A percentile compares a stretch with the other conserved stretches of the same genome.
These are phyloP conservation scores for Aspergillaceae sp. DNA, from an alignment of 2,329 filamentous ascomycete species.

Conservation along the genomic window DNA sequence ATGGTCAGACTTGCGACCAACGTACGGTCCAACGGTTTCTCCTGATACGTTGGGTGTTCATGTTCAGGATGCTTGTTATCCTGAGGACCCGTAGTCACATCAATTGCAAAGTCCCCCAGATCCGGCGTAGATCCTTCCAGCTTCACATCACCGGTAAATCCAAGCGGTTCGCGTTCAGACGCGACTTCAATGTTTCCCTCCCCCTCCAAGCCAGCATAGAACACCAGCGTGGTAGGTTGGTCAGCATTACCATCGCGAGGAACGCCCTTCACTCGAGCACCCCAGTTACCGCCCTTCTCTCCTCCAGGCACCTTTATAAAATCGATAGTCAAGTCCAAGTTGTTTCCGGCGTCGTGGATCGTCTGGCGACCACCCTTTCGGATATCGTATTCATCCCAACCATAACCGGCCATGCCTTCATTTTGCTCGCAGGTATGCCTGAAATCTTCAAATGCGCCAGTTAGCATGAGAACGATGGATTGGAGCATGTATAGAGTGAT, in stretches of 20 bases:
- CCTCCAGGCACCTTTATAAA: constrained; percentile 91
- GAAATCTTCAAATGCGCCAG: constrained; percentile 52
- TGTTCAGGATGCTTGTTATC: constrained; percentile 51
- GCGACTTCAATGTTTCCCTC: constrained; percentile 56
- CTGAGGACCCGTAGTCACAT: constrained; percentile 62
- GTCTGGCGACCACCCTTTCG: constrained; percentile 78
- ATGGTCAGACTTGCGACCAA: constrained; percentile 63
- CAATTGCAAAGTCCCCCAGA: constrained; percentile 71
- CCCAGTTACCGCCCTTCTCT: constrained; percentile 82
- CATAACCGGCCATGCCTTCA: constrained; percentile 88
- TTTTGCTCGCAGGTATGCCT: constrained; percentile 94
- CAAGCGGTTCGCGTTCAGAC: constrained; percentile 44
- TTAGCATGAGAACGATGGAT: neutral
- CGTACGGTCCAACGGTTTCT: constrained; percentile 67
- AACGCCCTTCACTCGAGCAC: constrained; percentile 72
- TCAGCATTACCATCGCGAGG: constrained; percentile 62
- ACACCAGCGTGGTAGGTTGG: constrained; percentile 68
- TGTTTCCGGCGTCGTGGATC: constrained; percentile 82
- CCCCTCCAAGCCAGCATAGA: constrained; percentile 76
- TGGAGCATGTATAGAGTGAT: neutral
- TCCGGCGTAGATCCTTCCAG: constrained; percentile 61
- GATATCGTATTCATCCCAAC: constrained; percentile 95
- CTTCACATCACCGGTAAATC: constrained; percentile 54
- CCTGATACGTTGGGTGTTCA: constrained; percentile 55
- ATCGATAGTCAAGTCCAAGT: constrained; percentile 80